Evolutionary conservation across 2,329 filamentous ascomycete species (phyloP).

Genomic region (Pseudopithomyces chartarum): DNA sequence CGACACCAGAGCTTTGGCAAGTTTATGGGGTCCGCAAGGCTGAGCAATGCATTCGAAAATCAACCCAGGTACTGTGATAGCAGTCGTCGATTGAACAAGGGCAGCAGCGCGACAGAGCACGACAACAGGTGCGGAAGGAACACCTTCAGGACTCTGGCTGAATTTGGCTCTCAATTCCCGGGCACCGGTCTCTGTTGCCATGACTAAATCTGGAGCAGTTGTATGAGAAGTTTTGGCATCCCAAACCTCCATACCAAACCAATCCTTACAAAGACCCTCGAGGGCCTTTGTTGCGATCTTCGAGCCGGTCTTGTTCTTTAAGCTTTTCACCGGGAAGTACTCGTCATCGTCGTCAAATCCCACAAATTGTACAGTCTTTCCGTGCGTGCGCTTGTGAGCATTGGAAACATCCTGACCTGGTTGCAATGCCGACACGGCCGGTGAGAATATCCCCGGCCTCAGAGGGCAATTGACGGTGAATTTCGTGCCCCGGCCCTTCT

Average conservation of each 20-base stretch:
- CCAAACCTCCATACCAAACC: constrained; percentile 41
- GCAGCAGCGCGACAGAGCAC: constrained; percentile 43
- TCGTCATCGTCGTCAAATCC: constrained; percentile 42
- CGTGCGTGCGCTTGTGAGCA: constrained; percentile 33
- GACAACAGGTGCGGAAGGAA: constrained; percentile 33
- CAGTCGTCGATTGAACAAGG: constrained; percentile 40
- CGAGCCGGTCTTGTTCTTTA: constrained; percentile 39
- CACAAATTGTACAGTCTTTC: constrained; percentile 36
- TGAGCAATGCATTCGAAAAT: constrained; percentile 43
- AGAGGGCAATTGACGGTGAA: constrained; percentile 43
- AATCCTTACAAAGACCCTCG: constrained; percentile 38
- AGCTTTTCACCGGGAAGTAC: constrained; percentile 32
- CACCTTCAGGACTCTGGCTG: constrained; percentile 22
- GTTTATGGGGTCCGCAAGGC: constrained; percentile 46
- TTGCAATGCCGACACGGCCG: constrained; percentile 25
- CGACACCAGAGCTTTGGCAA: constrained; percentile 40
- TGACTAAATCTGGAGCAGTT: constrained; percentile 30
- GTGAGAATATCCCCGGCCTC: constrained; percentile 37
- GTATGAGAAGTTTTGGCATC: constrained; percentile 14
- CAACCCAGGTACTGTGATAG: constrained; percentile 40
- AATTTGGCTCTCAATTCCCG: constrained; percentile 33
- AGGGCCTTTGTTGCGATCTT: constrained; percentile 38
- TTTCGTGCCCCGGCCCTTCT: constrained; percentile 43
- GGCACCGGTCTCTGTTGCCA: constrained; percentile 40
- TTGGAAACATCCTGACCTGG: constrained; percentile 30